Conservation (phyloP, 306 rosid species). For the Begonia peltatifolia region DNA sequence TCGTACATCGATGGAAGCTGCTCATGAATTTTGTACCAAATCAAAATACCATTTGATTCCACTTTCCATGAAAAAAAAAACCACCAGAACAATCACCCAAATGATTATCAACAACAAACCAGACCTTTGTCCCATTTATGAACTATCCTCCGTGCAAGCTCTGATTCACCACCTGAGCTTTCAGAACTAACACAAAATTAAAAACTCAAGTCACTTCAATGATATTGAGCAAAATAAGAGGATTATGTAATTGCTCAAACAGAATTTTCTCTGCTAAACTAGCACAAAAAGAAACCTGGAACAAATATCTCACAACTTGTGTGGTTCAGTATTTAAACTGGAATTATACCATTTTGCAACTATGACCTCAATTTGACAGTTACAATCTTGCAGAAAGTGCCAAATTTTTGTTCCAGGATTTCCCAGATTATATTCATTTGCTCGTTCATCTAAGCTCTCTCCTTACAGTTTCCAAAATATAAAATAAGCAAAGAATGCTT, state of each 20-base stretch:
- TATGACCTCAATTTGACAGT: too few species aligned
- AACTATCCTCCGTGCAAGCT: slow-evolving; percentile 35
- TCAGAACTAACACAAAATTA: slow-evolving; percentile 15
- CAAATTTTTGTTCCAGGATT: too few species aligned
- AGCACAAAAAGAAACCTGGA: too few species aligned
- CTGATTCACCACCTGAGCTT: slow-evolving; percentile 30
- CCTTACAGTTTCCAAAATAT: too few species aligned
- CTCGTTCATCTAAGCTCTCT: too few species aligned
- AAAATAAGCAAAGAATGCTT: neutral
- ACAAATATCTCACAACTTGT: neutral
- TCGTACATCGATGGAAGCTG: slow-evolving; percentile 32
- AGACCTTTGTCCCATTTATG: slow-evolving; percentile 39
- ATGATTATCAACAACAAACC: neutral
- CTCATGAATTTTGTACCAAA: slow-evolving; percentile 9
- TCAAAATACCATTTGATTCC: neutral
- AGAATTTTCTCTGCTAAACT: too few species aligned
- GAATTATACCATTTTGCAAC: too few species aligned
- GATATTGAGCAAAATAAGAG: neutral
- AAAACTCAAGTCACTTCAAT: neutral
- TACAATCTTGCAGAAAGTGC: too few species aligned
- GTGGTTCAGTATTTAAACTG: neutral
- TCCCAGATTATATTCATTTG: too few species aligned
- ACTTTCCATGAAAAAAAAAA: neutral
- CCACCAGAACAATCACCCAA: neutral
- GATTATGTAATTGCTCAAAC: too few species aligned